Base-by-base conservation (phyloP, 805 yeast species). In the Blastobotrys muscicola region DNA sequence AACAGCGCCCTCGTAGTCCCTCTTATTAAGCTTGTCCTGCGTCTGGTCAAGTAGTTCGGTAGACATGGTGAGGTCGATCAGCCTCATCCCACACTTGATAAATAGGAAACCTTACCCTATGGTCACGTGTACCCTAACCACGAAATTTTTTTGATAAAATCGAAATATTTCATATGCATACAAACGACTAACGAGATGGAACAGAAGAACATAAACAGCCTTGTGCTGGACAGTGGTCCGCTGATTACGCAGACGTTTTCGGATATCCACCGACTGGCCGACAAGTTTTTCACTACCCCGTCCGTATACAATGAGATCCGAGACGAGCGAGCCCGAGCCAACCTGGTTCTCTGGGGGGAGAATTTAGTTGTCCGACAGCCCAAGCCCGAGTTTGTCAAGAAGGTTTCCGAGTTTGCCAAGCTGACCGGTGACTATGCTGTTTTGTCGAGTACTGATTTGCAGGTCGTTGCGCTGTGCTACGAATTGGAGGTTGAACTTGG, bases 181-280 rank as follows among this genome's bases (percentile, higher is more conserved):
- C n/a, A n/a, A n/a, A n/a, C n/a, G n/a, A 32, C 30, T 9, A 2
- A 23, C n/a, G 11, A 20, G 20, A 8, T 12, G n/a, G 41, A 30
- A 10, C 43, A 43, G 49, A 23, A 46, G 11, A 41, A 35, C 26
- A 52, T 56, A 72, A 45, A 73, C 48, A 68, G 79, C 1, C 68
- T 94, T 45, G 84, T 85, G 30, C 71, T 92, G 51, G 98, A 92
- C 72, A 97, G 98, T 2, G 92, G 95, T 41, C 98, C 98, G 4
- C 67, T 92, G 52, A 83, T 92, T 53, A 82, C 94, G 1, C 94
- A 85, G 55, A 72, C 92, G 4, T 85, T 84, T 9, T 72, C 87
- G 2, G 74, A 80, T 14, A 68, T 92, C 37, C 78, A 80, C 54
- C 76, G 74, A 50, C 75, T 72, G 57, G 97, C 95, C 1, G 62